Conservation (phyloP, 176 grass and related monocot species). For the Aegilops speltoides region DNA sequence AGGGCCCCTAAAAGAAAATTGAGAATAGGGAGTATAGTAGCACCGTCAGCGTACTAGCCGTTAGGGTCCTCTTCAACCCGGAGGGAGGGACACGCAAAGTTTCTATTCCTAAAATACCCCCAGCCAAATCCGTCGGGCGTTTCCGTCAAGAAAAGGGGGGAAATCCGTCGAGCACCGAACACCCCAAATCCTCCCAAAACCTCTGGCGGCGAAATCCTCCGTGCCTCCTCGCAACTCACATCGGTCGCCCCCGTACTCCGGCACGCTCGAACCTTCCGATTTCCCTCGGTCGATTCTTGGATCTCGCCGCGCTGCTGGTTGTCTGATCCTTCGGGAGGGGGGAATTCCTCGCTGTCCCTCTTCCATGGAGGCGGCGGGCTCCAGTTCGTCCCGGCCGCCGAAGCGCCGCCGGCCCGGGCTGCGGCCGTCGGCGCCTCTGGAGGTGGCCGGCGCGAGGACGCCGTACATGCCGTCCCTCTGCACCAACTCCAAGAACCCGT, state of each 20-base stretch:
- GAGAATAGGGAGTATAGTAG: not conserved
- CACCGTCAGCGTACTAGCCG: not conserved
- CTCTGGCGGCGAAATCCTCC: constrained; percentile 14
- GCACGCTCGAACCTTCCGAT: not conserved
- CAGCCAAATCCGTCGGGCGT: not conserved
- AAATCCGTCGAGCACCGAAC: not conserved
- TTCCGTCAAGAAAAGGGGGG: not conserved
- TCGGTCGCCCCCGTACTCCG: not conserved
- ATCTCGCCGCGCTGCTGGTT: not conserved
- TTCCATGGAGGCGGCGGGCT: constrained; percentile 25
- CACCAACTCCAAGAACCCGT: constrained; percentile 24
- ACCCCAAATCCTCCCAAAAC: not conserved
- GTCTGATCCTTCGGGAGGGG: not conserved
- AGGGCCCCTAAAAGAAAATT: no score
- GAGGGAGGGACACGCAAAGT: not conserved
- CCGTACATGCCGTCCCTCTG: constrained; percentile 29
- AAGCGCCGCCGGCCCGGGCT: not conserved
- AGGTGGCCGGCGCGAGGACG: not conserved
- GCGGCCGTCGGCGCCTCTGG: not conserved
- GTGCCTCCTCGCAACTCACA: not conserved
- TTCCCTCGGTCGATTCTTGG: not conserved
- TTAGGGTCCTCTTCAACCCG: not conserved
- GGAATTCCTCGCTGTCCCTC: not conserved
- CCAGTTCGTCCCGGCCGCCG: not conserved
- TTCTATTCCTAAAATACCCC: not conserved